Conservation (phyloP, 352 stramenopile species). For the Phytophthora tubulina region DNA sequence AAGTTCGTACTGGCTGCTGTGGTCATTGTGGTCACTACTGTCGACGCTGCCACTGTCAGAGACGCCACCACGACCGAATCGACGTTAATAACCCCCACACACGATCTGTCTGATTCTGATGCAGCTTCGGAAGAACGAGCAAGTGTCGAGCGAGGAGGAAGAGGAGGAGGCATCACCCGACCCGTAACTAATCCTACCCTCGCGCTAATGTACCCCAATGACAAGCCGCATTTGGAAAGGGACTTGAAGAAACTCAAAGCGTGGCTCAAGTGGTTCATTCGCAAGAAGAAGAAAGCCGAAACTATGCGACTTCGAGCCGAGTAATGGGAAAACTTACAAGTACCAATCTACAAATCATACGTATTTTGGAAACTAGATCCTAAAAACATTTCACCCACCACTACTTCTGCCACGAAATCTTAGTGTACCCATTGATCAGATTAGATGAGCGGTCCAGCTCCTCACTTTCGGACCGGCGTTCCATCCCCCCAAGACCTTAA, state of each 20-base stretch:
- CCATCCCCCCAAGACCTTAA: not conserved
- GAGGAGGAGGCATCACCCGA: too few relatives aligned
- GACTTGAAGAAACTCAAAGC: not conserved
- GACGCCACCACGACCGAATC: too few relatives aligned
- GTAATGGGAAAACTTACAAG: not conserved
- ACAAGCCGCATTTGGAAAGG: constrained; percentile 13
- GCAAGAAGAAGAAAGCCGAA: constrained; percentile 7
- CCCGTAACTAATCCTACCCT: not conserved
- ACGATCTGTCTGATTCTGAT: too few relatives aligned
- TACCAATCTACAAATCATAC: constrained; percentile 6
- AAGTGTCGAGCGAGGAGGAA: too few relatives aligned
- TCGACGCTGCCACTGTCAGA: too few relatives aligned
- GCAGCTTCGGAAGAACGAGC: too few relatives aligned
- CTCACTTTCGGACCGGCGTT: constrained; percentile 1
- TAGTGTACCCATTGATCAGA: not conserved
- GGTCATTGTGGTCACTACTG: too few relatives aligned
- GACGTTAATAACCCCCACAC: too few relatives aligned
- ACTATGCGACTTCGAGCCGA: not conserved
- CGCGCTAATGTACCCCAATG: constrained; percentile 17
- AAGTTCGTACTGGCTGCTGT: too few relatives aligned
- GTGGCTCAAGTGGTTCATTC: not conserved
- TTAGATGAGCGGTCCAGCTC: not conserved
- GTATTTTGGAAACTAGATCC: constrained; percentile 16
- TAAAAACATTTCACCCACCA: not conserved
- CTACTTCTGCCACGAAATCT: constrained; percentile 2